phyloP scores from a whole-genome alignment of 352 stramenopile species.

The Elongisporangium undulatum region DNA sequence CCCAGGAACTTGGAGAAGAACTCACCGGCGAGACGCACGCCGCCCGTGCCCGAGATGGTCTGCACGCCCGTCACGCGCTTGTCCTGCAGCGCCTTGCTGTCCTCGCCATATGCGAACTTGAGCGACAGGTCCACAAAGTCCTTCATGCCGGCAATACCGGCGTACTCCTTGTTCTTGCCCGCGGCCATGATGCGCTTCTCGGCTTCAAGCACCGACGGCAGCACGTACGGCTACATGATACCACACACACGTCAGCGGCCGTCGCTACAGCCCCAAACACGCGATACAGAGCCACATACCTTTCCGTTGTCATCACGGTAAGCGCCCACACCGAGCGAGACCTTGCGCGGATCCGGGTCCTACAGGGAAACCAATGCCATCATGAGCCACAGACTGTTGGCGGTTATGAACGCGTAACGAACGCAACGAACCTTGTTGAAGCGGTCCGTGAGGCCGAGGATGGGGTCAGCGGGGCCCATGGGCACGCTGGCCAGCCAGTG shows the following conservation, averaged over 20 bases:
- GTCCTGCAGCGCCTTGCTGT: conserved; percentile 88
- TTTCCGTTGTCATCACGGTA: conserved; percentile 95
- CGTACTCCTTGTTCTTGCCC: conserved; percentile 98
- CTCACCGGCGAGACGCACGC: conserved; percentile 94
- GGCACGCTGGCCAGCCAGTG: conserved; percentile 82
- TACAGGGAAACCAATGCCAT: conserved; percentile 61
- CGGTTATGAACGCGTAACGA: conserved; percentile 5
- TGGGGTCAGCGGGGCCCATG: conserved; percentile 95
- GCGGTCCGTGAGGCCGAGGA: conserved; percentile 93
- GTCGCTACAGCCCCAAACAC: neutral
- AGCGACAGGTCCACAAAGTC: conserved; percentile 95
- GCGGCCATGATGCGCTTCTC: conserved; percentile 93
- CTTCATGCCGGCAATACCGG: conserved; percentile 94
- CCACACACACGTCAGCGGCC: conserved; percentile 3
- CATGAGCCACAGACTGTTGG: conserved; percentile 1
- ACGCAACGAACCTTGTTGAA: conserved; percentile 83
- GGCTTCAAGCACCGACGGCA: conserved; percentile 96
- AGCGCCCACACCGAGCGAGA: conserved; percentile 98
- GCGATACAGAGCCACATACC: conserved; percentile 11
- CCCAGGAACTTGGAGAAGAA: conserved; percentile 92
- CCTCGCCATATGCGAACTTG: conserved; percentile 96
- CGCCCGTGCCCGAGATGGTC: conserved; percentile 98
- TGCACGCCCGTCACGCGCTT: conserved; percentile 94
- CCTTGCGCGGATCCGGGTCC: conserved; percentile 92
- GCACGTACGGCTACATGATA: conserved; percentile 88